Percentiles rank a stretch among this genome's conserved stretches.
Conservation (phyloP, 805 yeast species). For the Candida sonorensis region DNA sequence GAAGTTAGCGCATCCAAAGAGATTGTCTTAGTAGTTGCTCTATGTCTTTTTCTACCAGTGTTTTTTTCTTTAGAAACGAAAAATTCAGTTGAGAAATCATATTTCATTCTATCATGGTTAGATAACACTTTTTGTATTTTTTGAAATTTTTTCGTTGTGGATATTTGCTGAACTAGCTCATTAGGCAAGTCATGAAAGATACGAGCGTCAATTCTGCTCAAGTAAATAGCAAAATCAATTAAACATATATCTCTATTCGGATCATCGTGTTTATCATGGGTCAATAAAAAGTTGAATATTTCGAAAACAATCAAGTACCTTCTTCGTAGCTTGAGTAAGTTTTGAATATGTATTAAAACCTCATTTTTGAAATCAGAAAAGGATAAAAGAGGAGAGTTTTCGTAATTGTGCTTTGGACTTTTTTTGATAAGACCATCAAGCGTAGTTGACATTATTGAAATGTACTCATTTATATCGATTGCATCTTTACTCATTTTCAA, state of each 20-base stretch:
- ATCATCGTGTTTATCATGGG: conserved; percentile 3
- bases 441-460: conserved; percentile 2
- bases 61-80: conserved; percentile 1
- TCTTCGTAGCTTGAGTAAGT: conserved; percentile 11
- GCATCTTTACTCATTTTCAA: too few relatives aligned
- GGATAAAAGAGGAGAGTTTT: conserved; percentile 13
- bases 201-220: conserved; percentile 16
- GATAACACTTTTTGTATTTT: conserved; percentile 8
- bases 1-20: conserved; percentile 12
- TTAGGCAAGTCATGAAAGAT: conserved; percentile 16
- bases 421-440: conserved; percentile 13
- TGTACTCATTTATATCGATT: conserved; percentile 2
- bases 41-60: conserved; percentile 1
- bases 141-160: conserved; percentile 5
- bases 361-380: conserved; percentile 18
- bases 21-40: conserved; percentile 1
- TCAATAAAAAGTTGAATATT: conserved; percentile 10
- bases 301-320: conserved; percentile 10
- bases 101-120: conserved; percentile 17
- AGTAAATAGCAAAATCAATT: conserved; percentile 17
- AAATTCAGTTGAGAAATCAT: conserved; percentile 10
- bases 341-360: conserved; percentile 7
- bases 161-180: conserved; percentile 10
- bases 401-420: conserved; percentile 14
- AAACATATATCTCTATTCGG: conserved; percentile 15